Base-by-base conservation (phyloP, 1,139 yeast species). In the Yamadazyma oceani region DNA sequence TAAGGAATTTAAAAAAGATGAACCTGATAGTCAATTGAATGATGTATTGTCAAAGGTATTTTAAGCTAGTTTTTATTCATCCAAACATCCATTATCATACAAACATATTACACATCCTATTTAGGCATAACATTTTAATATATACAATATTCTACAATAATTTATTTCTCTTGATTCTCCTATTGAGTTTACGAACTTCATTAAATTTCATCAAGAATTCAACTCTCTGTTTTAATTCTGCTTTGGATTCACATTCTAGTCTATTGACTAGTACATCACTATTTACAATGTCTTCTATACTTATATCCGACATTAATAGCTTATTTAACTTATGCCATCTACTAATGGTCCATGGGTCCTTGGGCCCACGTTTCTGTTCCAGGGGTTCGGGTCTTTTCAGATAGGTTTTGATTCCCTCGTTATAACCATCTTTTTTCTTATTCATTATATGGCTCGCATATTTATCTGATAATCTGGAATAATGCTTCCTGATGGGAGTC, bases 31-130 rank as follows among this genome's bases (percentile, higher is more conserved):
- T 9, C 69, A 73, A 37, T 61, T 82, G 39, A 64, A 64, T 31
- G 66, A 59, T 24, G 82, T 82, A 24, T 61, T 71, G 42, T 65
- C 73, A 2, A 60, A 60, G 40, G 61, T 62, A 9, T 62, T 62
- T 39, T 61, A 48, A 41, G 24, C 8, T 19, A 8, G 8, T 6
- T 19, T 27, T 28, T 29, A 30, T 35, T 30, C 16, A n/a, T n/a
- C n/a, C n/a, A n/a, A n/a, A n/a, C n/a, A n/a, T n/a, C n/a, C n/a
- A n/a, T 24, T 13, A 24, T 24, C 12, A 41, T 36, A 38, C 31
- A 37, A 32, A 16, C 23, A 29, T 29, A 32, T 19, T 25, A 31
- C 23, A 34, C 29, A 12, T 34, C 22, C 35, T 10, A 17, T 34
- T 25, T 26, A 24, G 19, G 29, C 27, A 32, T 16, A 21, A 17